phyloP scores from a whole-genome alignment of 768 basidiomycete species.

The Pisolithus orientalis region DNA sequence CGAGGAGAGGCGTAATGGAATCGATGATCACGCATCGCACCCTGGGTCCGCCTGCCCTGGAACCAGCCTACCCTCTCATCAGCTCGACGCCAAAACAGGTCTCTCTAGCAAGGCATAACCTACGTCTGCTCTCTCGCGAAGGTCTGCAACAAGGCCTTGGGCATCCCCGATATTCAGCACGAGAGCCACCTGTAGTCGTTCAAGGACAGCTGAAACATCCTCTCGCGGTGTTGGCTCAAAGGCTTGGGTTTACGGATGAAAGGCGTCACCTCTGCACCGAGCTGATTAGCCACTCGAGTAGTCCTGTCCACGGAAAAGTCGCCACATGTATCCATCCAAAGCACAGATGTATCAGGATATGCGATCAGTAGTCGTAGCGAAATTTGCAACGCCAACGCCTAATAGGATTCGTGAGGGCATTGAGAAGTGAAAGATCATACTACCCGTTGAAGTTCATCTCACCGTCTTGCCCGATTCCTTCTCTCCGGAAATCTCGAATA shows the following conservation, averaged over 20 bases:
- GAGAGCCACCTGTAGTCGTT: slow-evolving; percentile 52
- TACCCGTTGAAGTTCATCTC: slow-evolving; percentile 13
- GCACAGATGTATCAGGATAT: slow-evolving; percentile 31
- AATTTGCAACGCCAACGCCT: slow-evolving; percentile 60
- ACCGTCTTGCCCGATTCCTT: slow-evolving; percentile 66
- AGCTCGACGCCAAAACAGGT: background rate
- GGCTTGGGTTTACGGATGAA: background rate
- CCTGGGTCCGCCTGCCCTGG: slow-evolving; percentile 5
- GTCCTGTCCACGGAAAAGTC: slow-evolving; percentile 54
- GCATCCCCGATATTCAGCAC: slow-evolving; percentile 55
- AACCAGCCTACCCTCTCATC: slow-evolving; percentile 6
- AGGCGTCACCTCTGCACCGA: slow-evolving; percentile 21
- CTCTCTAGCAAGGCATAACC: slow-evolving; percentile 7
- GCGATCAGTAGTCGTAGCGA: slow-evolving; percentile 46
- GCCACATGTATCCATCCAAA: slow-evolving; percentile 73
- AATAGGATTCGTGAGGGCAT: slow-evolving; percentile 5
- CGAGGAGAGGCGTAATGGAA: slow-evolving; percentile 55
- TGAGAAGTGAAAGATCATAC: background rate
- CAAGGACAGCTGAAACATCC: slow-evolving; percentile 33
- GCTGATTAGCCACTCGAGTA: slow-evolving; percentile 28
- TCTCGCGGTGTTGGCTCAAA: slow-evolving; percentile 10
- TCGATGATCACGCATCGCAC: slow-evolving; percentile 58
- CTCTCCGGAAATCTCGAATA: slow-evolving; percentile 68
- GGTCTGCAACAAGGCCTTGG: slow-evolving; percentile 42
- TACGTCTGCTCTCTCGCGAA: slow-evolving; percentile 29